These are phyloP conservation scores for Tolypocladium album DNA, from an alignment of 2,329 filamentous ascomycete species.

Conservation along the genomic window DNA sequence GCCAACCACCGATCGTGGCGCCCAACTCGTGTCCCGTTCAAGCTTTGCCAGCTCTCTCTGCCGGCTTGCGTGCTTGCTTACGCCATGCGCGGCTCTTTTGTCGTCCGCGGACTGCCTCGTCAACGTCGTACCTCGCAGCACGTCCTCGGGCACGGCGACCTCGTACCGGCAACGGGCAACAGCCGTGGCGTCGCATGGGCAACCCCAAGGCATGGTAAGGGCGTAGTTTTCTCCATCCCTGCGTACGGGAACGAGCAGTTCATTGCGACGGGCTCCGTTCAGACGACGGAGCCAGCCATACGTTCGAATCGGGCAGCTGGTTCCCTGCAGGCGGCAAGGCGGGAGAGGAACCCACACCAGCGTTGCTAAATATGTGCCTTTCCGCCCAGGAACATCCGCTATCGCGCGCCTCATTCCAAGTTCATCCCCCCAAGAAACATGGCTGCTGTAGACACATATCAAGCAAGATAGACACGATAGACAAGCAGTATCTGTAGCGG, in stretches of 20 bases:
- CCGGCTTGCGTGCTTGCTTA: background rate
- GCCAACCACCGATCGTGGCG: background rate
- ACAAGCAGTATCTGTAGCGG: background rate
- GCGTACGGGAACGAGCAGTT: no score
- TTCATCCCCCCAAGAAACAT: background rate
- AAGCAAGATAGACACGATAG: no score
- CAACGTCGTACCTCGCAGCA: background rate
- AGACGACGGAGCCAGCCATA: background rate
- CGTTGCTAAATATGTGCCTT: background rate
- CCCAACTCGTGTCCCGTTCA: background rate
- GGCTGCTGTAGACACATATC: background rate
- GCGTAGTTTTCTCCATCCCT: background rate
- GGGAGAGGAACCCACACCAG: background rate
- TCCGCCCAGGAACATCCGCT: no score
- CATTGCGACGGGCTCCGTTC: background rate
- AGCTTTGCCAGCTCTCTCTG: background rate
- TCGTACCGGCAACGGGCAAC: background rate
- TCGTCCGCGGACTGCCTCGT: background rate
- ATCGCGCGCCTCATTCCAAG: background rate
- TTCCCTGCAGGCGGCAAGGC: background rate
- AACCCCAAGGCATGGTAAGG: background rate
- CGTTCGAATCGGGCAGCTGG: background rate
- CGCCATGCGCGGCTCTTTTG: background rate
- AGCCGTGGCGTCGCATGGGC: background rate
- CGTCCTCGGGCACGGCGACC: background rate